Evolutionary conservation across 805 yeast species (phyloP).

Genomic region (Blastobotrys terrestris): DNA sequence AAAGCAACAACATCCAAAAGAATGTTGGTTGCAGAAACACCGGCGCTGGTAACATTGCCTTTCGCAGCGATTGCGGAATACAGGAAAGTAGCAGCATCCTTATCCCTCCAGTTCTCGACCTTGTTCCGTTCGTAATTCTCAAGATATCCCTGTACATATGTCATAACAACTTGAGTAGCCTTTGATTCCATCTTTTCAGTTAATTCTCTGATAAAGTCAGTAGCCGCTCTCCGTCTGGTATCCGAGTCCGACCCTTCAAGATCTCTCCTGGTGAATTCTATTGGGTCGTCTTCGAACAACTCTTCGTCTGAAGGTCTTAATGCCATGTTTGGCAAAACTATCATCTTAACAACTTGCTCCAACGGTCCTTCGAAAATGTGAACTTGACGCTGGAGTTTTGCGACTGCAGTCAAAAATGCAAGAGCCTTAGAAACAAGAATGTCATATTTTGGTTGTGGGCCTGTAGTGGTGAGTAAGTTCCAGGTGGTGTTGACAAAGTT

Average conservation of each 20-base stretch:
- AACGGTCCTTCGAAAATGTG: conserved; percentile 57
- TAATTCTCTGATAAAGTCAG: conserved; percentile 82
- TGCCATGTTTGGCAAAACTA: conserved; percentile 81
- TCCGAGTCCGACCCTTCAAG: conserved; percentile 93
- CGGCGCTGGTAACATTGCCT: conserved; percentile 79
- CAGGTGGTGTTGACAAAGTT: conserved; percentile 78
- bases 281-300: conserved; percentile 93
- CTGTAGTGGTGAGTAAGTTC: conserved; percentile 61
- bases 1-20: conserved; percentile 82
- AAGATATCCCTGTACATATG: conserved; percentile 63
- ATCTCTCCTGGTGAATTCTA: conserved; percentile 86
- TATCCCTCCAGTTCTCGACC: conserved; percentile 66
- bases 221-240: conserved; percentile 87
- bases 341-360: conserved; percentile 71
- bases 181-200: conserved; percentile 69
- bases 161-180: conserved; percentile 69
- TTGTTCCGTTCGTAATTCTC: conserved; percentile 40
- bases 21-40: conserved; percentile 80
- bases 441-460: conserved; percentile 74
- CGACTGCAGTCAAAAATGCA: conserved; percentile 74
- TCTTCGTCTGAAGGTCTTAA: conserved; percentile 88
- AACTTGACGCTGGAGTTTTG: conserved; percentile 62
- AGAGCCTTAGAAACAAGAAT: conserved; percentile 75
- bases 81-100: conserved; percentile 79
- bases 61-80: conserved; percentile 88